These are phyloP conservation scores for Viola odorata DNA, from an alignment of 345 rosid genomes.

Conservation along the genomic window DNA sequence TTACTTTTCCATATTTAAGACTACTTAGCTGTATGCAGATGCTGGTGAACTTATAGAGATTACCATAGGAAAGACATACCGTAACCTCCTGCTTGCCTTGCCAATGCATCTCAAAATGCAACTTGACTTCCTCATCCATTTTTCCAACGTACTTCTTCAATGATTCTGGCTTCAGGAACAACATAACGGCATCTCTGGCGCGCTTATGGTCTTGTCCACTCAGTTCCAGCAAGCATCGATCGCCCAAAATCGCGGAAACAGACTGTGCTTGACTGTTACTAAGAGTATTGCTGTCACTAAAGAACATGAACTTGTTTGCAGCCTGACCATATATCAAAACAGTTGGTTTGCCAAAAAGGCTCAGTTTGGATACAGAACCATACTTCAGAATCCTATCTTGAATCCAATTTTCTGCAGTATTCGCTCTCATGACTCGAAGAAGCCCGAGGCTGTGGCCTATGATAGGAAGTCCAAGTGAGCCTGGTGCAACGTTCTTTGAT, in stretches of 20 bases:
- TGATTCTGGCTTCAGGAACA: constrained; percentile 29
- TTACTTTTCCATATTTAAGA: too few relatives aligned
- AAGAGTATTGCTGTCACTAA: constrained; percentile 6
- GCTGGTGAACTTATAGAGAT: too few relatives aligned
- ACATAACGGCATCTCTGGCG: constrained; percentile 24
- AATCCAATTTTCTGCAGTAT: constrained; percentile 32
- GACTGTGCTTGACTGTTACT: constrained; percentile 17
- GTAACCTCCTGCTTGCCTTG: constrained; percentile 22
- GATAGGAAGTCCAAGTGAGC: constrained; percentile 33
- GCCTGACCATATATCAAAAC: constrained; percentile 34
- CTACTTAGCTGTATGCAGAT: too few relatives aligned
- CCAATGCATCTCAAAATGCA: constrained; percentile 30
- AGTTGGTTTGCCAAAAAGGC: constrained; percentile 18
- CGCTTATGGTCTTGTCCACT: constrained; percentile 31
- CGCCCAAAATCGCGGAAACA: constrained; percentile 17
- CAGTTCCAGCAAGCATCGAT: constrained; percentile 23
- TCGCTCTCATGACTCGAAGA: constrained; percentile 19
- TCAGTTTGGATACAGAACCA: constrained; percentile 35
- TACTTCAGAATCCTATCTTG: constrained; percentile 22
- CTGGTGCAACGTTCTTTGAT: constrained; percentile 33
- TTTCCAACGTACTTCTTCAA: constrained; percentile 27
- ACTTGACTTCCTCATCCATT: constrained; percentile 31
- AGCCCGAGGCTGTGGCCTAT: constrained; percentile 36
- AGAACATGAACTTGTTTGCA: constrained; percentile 30
- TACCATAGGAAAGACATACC: constrained; percentile 8